Evolutionary conservation across 1,284 basidiomycete species (phyloP), one percentile per base, ranked within the genome.

Genomic region (Trichosporon faecale): DNA sequence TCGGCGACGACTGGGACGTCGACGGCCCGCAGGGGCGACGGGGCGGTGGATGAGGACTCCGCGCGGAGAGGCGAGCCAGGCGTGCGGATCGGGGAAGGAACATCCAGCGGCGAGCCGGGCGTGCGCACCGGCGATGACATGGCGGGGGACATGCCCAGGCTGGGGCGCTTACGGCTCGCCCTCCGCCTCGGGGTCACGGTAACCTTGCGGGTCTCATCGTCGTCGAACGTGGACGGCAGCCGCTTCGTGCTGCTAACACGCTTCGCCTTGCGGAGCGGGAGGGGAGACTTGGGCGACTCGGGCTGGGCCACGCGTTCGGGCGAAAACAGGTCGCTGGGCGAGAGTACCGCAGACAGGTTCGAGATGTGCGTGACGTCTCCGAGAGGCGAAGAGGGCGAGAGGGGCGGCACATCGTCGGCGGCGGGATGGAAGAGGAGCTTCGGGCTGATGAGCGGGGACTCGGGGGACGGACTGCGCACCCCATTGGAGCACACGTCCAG

Each of bases 181-280:
- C 63, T 8, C 18, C 63, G 63, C 11, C n/a, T 64, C 21, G 63
- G 63, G 7, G 63, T 64, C 21, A 61, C 57, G 8, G 57, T 61
- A 5, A 61, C 57, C 31, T 61, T 61, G 57, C 57, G 57, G 21
- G 29, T 12, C 18, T 61, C 57, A 29, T 61, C 57, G 29, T 61
- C 57, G 57, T 33, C 14, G 27, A 61, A 61, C 5, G 57, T 61
- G 5, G 27, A 31, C 14, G 57, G 57, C 16, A 61, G 57, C 16
- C 57, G 57, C 31, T 61, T 61, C 29, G 57, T 61, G 57, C 57
- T 61, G 57, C 57, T 61, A n/a, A 61, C 57, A 21, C 57, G 57
- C 29, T 61, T 61, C 16, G 27, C 18, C 57, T 61, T 61, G 21
- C 23, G 21, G 29, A 61, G 57, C 16, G 21, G 21, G 49, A 52